A percentile compares a stretch with the other conserved stretches of the same genome.
phyloP scores from a whole-genome alignment of 179 eudicot genomes.

The Carnegiea gigantea region DNA sequence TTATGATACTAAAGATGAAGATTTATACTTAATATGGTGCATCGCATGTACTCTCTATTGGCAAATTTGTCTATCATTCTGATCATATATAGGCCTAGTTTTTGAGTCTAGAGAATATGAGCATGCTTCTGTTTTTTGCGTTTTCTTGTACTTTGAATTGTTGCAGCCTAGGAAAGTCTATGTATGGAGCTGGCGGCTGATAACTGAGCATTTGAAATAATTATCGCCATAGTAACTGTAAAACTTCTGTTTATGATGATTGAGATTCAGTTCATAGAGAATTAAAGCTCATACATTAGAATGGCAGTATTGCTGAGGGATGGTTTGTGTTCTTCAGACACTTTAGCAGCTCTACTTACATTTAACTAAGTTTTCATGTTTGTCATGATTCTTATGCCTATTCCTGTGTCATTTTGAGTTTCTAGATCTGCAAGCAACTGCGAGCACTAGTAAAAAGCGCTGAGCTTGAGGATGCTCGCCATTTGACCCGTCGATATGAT shows the following conservation, averaged over 20 bases:
- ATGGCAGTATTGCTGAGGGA: no score
- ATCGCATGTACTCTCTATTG: background rate
- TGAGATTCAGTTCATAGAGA: background rate
- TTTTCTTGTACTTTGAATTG: background rate
- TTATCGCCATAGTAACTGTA: background rate
- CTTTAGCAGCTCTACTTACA: background rate
- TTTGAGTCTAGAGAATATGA: background rate
- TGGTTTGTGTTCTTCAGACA: background rate
- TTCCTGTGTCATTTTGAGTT: background rate
- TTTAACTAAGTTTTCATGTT: background rate
- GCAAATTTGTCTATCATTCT: background rate
- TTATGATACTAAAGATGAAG: background rate
- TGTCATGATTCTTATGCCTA: conserved; percentile 10
- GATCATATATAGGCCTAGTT: background rate
- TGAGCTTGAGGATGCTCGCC: conserved; percentile 91
- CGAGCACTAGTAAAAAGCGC: conserved; percentile 57
- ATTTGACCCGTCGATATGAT: conserved; percentile 60
- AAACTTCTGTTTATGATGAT: background rate
- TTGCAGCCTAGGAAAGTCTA: background rate
- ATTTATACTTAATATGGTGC: background rate
- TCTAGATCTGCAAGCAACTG: conserved; percentile 67
- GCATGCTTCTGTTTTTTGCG: background rate
- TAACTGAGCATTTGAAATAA: background rate
- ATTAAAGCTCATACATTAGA: background rate
- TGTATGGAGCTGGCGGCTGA: background rate